Percentiles rank a stretch among this genome's conserved stretches.
Conservation (phyloP, 2,329 filamentous ascomycete genomes). For the Nigrograna mackinnonii region DNA sequence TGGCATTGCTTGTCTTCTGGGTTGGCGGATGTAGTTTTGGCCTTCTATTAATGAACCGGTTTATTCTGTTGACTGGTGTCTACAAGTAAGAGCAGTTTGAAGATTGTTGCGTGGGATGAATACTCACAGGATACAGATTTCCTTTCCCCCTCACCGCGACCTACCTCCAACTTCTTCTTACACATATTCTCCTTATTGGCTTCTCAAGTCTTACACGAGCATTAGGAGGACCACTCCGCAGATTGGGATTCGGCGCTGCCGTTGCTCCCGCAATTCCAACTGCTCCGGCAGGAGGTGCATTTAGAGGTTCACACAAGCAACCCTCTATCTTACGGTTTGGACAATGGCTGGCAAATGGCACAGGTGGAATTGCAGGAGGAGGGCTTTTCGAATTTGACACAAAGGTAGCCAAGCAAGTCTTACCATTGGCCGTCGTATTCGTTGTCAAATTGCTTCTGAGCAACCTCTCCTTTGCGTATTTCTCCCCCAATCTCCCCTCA, state of each 20-base stretch:
- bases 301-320: slow-evolving; percentile 25
- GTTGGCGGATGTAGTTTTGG: slow-evolving; percentile 52
- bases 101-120: neutral
- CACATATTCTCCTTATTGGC: slow-evolving; percentile 52
- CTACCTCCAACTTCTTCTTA: slow-evolving; percentile 54
- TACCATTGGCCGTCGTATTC: slow-evolving; percentile 55
- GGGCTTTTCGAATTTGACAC: slow-evolving; percentile 58
- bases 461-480: slow-evolving; percentile 58
- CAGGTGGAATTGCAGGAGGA: slow-evolving; percentile 56
- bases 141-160: slow-evolving; percentile 57
- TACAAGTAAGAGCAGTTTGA: slow-evolving; percentile 39
- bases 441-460: slow-evolving; percentile 55
- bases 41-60: slow-evolving; percentile 54
- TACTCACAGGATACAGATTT: slow-evolving; percentile 45
- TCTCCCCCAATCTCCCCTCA: neutral
- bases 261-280: slow-evolving; percentile 47
- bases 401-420: slow-evolving; percentile 49
- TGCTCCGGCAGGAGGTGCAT: slow-evolving; percentile 33
- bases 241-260: slow-evolving; percentile 47
- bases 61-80: slow-evolving; percentile 54
- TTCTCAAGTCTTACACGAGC: slow-evolving; percentile 53
- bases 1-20: slow-evolving; percentile 53
- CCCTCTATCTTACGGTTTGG: slow-evolving; percentile 22
- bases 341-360: slow-evolving; percentile 44
- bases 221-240: slow-evolving; percentile 45